phyloP scores from a whole-genome alignment of 768 basidiomycete species.

The Termitomyces sp. region DNA sequence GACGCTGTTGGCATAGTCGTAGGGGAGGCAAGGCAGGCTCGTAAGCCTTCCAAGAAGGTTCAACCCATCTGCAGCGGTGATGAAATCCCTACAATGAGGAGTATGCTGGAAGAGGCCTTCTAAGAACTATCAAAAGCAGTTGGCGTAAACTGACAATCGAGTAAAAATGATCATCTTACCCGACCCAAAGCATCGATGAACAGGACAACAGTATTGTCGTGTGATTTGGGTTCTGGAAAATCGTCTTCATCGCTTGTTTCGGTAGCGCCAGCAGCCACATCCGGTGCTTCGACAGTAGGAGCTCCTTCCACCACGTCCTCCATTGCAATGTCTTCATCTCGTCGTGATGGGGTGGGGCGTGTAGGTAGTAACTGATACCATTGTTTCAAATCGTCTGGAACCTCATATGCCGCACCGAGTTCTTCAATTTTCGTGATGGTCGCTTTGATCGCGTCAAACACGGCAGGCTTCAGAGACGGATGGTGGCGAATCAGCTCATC shows the following conservation, averaged over 20 bases:
- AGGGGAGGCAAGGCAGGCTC: slow-evolving; percentile 81
- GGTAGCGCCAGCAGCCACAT: slow-evolving; percentile 12
- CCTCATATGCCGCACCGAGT: slow-evolving; percentile 56
- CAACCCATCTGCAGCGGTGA: slow-evolving; percentile 69
- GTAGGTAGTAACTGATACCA: slow-evolving; percentile 60
- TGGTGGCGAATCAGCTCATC: slow-evolving; percentile 98
- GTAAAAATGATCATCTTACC: slow-evolving; percentile 35
- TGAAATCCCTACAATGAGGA: slow-evolving; percentile 87
- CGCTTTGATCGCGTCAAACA: slow-evolving; percentile 73
- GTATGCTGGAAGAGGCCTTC: slow-evolving; percentile 94
- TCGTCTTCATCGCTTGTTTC: slow-evolving; percentile 22
- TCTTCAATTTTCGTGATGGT: slow-evolving; percentile 74
- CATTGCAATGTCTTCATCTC: slow-evolving; percentile 44
- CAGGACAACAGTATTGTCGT: slow-evolving; percentile 73
- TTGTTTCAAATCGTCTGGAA: slow-evolving; percentile 55
- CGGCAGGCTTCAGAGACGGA: slow-evolving; percentile 74
- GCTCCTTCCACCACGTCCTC: slow-evolving; percentile 33
- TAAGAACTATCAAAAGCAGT: slow-evolving; percentile 58
- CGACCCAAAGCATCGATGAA: slow-evolving; percentile 79
- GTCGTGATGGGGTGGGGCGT: slow-evolving; percentile 3
- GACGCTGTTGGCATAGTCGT: slow-evolving; percentile 81
- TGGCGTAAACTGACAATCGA: not conserved
- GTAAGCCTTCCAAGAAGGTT: slow-evolving; percentile 73
- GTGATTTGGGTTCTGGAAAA: slow-evolving; percentile 37
- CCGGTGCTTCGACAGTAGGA: slow-evolving; percentile 14